Percentiles rank a stretch among this genome's conserved stretches.
These are phyloP conservation scores for Zygosaccharomyces pseudorouxii DNA, from an alignment of 805 yeast genomes.

Conservation along the genomic window DNA sequence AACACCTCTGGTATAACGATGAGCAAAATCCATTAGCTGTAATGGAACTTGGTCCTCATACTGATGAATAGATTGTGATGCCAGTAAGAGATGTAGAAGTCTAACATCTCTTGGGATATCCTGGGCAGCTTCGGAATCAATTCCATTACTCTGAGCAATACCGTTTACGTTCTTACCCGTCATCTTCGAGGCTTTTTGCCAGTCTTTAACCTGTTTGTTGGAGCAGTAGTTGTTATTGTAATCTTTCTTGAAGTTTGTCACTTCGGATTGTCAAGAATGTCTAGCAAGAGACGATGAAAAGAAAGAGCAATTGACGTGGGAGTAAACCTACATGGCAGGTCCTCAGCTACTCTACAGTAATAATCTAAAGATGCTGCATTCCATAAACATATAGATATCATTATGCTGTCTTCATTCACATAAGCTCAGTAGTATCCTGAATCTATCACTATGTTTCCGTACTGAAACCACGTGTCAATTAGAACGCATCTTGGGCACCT, in stretches of 20 bases:
- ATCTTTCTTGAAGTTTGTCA: background rate
- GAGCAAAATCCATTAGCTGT: slow-evolving; percentile 96
- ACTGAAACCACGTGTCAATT: too few species aligned
- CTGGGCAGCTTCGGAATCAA: slow-evolving; percentile 23
- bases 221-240: background rate
- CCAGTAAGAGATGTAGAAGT: slow-evolving; percentile 80
- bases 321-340: too few species aligned
- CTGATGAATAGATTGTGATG: slow-evolving; percentile 85
- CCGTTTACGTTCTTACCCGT: slow-evolving; percentile 3
- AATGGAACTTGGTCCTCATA: slow-evolving; percentile 96
- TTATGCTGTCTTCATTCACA: too few species aligned
- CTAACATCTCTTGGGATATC: slow-evolving; percentile 82
- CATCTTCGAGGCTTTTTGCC: background rate
- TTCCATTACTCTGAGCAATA: slow-evolving; percentile 1
- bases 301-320: background rate
- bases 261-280: background rate
- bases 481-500: too few species aligned
- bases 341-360: too few species aligned
- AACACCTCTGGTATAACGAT: slow-evolving; percentile 78
- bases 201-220: background rate
- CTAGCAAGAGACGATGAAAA: background rate
- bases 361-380: too few species aligned
- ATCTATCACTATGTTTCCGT: too few species aligned
- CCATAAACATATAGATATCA: too few species aligned
- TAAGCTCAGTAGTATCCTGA: too few species aligned